Evolutionary conservation across 495 filamentous ascomycete species (phyloP).

Genomic region (Penicillium mononematosum): DNA sequence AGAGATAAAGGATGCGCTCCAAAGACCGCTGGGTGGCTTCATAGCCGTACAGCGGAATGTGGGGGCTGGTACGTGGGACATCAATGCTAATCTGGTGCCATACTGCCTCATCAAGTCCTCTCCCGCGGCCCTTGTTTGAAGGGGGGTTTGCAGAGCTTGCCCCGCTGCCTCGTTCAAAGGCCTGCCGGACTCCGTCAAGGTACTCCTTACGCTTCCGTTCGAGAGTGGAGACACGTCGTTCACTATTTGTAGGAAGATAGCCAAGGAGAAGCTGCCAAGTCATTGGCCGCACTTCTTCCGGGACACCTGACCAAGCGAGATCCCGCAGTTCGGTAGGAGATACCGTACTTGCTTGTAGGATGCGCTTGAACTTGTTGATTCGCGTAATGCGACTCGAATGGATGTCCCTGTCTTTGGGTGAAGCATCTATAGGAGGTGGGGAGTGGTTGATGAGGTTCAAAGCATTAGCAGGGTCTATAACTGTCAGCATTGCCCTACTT

Average conservation of each 20-base stretch:
- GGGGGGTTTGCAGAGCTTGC: conserved; percentile 34
- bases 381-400: conserved; percentile 85
- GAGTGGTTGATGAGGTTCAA: conserved; percentile 92
- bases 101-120: conserved; percentile 89
- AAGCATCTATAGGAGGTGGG: conserved; percentile 67
- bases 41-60: conserved; percentile 90
- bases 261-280: conserved; percentile 95
- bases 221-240: conserved; percentile 83
- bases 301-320: conserved; percentile 89
- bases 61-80: conserved; percentile 93
- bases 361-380: conserved; percentile 98
- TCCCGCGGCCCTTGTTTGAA: conserved; percentile 47
- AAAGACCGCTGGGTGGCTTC: conserved; percentile 93
- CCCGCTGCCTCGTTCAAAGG: conserved; percentile 72
- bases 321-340: conserved; percentile 78
- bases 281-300: conserved; percentile 94
- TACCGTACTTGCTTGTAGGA: conserved; percentile 88
- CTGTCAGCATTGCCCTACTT: conserved; percentile 10
- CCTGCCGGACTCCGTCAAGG: conserved; percentile 90
- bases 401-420: conserved; percentile 79
- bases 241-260: conserved; percentile 91
- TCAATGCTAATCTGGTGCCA: conserved; percentile 99
- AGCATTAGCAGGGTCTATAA: conserved; percentile 85
- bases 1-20: conserved; percentile 93
- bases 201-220: conserved; percentile 97